These are phyloP conservation scores for Craterostigma plantagineum DNA, from an alignment of 257 asterid genomes.

Conservation along the genomic window DNA sequence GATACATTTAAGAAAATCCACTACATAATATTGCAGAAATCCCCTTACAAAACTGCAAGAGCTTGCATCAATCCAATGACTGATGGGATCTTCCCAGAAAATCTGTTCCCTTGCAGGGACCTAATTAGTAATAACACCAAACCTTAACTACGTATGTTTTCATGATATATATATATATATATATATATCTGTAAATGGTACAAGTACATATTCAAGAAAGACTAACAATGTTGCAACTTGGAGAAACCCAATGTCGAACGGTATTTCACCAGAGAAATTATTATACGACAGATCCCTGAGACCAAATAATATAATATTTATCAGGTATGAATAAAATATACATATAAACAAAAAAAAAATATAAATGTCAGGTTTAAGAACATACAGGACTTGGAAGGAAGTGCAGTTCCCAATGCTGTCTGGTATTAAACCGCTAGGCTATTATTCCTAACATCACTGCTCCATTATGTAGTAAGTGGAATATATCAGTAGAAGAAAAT, in stretches of 20 bases:
- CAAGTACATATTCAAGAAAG: neutral
- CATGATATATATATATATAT: too few relatives aligned
- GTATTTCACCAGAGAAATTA: constrained; percentile 63
- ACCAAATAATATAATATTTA: neutral
- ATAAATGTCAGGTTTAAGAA: constrained; percentile 11
- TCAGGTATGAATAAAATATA: constrained; percentile 3
- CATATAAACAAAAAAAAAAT: neutral
- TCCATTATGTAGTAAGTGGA: too few relatives aligned
- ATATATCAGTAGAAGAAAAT: neutral
- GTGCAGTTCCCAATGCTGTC: constrained; percentile 81
- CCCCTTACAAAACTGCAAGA: constrained; percentile 82
- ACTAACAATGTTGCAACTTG: constrained; percentile 98
- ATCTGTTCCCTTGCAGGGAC: constrained; percentile 45
- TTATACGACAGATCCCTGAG: constrained; percentile 85
- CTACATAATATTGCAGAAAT: neutral
- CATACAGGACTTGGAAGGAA: constrained; percentile 95
- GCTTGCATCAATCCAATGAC: constrained; percentile 99
- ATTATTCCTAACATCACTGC: constrained; percentile 90
- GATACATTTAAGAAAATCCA: neutral
- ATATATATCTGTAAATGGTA: too few relatives aligned
- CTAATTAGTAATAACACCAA: constrained; percentile 5
- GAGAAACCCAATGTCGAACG: constrained; percentile 90
- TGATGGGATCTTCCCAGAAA: constrained; percentile 70
- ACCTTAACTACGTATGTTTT: neutral
- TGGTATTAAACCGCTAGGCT: constrained; percentile 83